Percentiles rank a stretch among this genome's conserved stretches.
phyloP scores from a whole-genome alignment of 169 alveolate genomes.

The Plasmodium yoelii region DNA sequence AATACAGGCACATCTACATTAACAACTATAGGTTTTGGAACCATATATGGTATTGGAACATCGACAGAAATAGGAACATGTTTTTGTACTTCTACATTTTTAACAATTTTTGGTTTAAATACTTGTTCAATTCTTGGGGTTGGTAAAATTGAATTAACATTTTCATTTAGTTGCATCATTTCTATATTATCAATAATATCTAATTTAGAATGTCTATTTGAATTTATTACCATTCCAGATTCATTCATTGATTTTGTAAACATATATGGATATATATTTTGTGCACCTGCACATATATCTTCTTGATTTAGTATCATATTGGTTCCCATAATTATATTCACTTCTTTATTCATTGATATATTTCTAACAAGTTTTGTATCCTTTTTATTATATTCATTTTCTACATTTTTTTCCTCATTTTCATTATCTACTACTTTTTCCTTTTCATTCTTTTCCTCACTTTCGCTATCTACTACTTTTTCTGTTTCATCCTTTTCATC shows the following conservation, averaged over 20 bases:
- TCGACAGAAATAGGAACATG: constrained; percentile 89
- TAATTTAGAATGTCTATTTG: constrained; percentile 48
- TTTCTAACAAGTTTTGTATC: constrained; percentile 38
- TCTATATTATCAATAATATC: constrained; percentile 17
- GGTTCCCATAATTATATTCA: background rate
- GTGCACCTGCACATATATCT: constrained; percentile 12
- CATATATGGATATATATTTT: constrained; percentile 18
- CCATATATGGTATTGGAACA: constrained; percentile 91
- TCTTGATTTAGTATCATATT: constrained; percentile 4
- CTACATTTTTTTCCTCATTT: background rate
- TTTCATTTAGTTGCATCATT: constrained; percentile 25
- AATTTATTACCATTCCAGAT: constrained; percentile 49
- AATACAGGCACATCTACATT: constrained; percentile 90
- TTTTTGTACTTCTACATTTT: constrained; percentile 83
- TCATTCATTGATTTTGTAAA: constrained; percentile 77
- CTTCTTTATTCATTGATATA: background rate
- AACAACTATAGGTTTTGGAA: constrained; percentile 89
- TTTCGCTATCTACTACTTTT: background rate
- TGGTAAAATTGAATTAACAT: constrained; percentile 9
- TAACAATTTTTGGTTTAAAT: constrained; percentile 84
- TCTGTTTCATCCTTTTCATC: background rate
- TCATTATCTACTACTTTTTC: background rate
- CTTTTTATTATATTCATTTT: constrained; percentile 8
- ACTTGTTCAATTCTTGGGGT: constrained; percentile 81
- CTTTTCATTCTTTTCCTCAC: background rate